Evolutionary conservation across 106 monocot genomes (phyloP).

Genomic region (Cymbidium sinense): DNA sequence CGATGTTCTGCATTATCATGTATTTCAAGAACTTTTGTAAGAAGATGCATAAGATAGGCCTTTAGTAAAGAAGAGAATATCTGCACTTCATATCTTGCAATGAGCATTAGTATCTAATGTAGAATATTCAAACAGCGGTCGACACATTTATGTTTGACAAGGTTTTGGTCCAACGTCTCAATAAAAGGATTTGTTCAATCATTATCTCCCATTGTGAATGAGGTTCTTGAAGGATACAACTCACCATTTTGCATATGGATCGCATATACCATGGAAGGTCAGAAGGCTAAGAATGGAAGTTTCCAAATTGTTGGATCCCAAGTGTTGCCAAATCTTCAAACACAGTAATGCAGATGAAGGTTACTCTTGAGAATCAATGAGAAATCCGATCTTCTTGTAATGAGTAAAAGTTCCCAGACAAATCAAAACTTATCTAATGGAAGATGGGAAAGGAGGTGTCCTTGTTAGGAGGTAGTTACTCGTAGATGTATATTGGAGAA

Average conservation of each 20-base stretch:
- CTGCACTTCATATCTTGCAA: too few relatives aligned
- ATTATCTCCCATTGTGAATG: constrained; percentile 85
- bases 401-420: constrained; percentile 62
- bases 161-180: constrained; percentile 81
- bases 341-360: constrained; percentile 95
- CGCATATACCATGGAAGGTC: constrained; percentile 98
- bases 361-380: constrained; percentile 94
- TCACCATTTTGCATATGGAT: constrained; percentile 98
- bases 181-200: constrained; percentile 89
- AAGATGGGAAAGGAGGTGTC: constrained; percentile 73
- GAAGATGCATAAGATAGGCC: too few relatives aligned
- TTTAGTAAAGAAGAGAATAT: too few relatives aligned
- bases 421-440: constrained; percentile 61
- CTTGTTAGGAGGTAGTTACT: constrained; percentile 82
- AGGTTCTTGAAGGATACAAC: constrained; percentile 97
- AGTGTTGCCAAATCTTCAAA: constrained; percentile 78
- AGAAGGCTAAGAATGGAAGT: constrained; percentile 86
- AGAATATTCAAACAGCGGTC: too few relatives aligned
- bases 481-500: constrained; percentile 89
- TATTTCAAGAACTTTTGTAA: too few relatives aligned
- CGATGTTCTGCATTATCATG: too few relatives aligned
- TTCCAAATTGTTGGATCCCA: constrained; percentile 85
- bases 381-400: constrained; percentile 92
- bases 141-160: too few relatives aligned
- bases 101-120: too few relatives aligned